Evolutionary conservation across 192 early-diverging fungal species (phyloP).

Genomic region (Diversispora eburnea): DNA sequence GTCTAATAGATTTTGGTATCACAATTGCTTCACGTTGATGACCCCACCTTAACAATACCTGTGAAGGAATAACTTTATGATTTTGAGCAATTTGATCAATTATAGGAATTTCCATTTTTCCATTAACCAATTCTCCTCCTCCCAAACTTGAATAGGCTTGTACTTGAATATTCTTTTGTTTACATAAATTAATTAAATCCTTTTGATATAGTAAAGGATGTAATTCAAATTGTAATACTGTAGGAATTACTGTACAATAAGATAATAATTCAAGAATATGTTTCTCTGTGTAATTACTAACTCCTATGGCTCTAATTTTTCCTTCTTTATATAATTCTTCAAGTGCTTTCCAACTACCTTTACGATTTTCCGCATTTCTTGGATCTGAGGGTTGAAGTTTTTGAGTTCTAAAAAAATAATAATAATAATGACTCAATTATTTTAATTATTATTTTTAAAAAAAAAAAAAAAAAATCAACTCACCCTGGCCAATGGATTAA

Average conservation of each 20-base stretch:
- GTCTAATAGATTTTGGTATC: conserved; percentile 62
- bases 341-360: conserved; percentile 59
- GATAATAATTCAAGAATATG: conserved; percentile 59
- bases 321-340: conserved; percentile 56
- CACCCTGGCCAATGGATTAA: conserved; percentile 79
- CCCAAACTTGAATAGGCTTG: conserved; percentile 74
- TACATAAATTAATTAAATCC: conserved; percentile 55
- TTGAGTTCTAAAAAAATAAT: conserved; percentile 32
- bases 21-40: conserved; percentile 59
- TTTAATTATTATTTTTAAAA: conserved; percentile 1
- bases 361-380: conserved; percentile 48
- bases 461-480: neutral
- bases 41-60: conserved; percentile 63
- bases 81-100: conserved; percentile 15
- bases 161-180: conserved; percentile 51
- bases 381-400: conserved; percentile 39
- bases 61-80: conserved; percentile 30
- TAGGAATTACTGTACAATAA: conserved; percentile 53
- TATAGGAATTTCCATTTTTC: conserved; percentile 18
- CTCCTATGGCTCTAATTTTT: conserved; percentile 63
- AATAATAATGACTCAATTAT: conserved; percentile 10
- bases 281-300: conserved; percentile 63
- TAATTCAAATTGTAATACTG: conserved; percentile 70
- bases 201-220: conserved; percentile 61
- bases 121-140: conserved; percentile 43